Conservation (phyloP, 176 grass and related monocot genomes). For the Oryza glumipatula region DNA sequence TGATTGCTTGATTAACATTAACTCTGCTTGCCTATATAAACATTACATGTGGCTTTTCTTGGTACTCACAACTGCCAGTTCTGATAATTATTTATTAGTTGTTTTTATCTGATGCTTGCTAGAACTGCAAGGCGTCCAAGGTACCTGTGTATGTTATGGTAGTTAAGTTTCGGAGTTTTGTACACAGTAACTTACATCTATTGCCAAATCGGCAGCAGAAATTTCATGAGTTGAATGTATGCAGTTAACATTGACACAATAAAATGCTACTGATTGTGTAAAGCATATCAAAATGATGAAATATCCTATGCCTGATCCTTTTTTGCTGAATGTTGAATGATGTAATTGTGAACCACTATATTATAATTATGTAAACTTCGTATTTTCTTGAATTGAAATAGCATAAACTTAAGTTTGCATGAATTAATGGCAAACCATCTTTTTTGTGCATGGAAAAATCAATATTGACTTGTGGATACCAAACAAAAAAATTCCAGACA, state of each 20-base stretch:
- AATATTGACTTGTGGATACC: background rate
- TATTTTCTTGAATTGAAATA: background rate
- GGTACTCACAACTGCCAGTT: background rate
- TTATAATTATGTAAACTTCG: background rate
- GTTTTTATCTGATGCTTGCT: background rate
- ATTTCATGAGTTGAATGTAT: background rate
- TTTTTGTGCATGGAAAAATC: background rate
- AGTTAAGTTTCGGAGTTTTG: no score
- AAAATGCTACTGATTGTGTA: background rate
- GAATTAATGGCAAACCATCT: background rate
- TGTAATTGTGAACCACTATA: background rate
- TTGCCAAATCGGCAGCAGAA: background rate
- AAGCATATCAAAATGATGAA: background rate
- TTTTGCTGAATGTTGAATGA: background rate
- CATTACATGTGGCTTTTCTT: background rate
- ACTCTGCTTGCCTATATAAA: background rate
- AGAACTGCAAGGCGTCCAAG: background rate
- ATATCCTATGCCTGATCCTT: background rate
- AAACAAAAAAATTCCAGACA: background rate
- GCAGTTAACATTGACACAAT: background rate
- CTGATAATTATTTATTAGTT: background rate
- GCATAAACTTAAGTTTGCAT: background rate
- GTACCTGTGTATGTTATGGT: no score
- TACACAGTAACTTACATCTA: background rate
- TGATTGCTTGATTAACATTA: background rate